Evolutionary conservation across 192 early-diverging fungal genomes (phyloP), one percentile per base, ranked within the genome.

Genomic region (Backusella westeae): DNA sequence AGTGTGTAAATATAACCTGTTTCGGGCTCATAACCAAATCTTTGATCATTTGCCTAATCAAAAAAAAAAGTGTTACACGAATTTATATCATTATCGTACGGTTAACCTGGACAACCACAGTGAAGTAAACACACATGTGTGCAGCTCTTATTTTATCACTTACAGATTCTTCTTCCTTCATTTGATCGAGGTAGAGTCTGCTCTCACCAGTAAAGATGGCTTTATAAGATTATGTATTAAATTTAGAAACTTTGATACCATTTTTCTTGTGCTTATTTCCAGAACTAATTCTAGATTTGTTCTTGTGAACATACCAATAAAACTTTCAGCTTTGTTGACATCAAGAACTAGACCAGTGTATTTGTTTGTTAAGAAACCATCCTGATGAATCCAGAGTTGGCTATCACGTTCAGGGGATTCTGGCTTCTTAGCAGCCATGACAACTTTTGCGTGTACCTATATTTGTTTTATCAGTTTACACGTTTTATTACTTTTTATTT

Each of bases 291-390:
- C 56, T 6, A 72, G 15, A 73, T 12, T 34, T 42, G 41, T 41
- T 38, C 14, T 34, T 39, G 36, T 19, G 34, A 34, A 39, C 65
- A 71, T 79, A 79, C 80, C 75, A 34, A 39, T 70, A 70, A 81
- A 76, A 26, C 53, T 77, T 14, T 53, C 71, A n/a, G 80, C 75
- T 29, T 67, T 39, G 41, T 77, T 71, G 10, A 81, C 39, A 34
- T 81, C 80, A 10, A 81, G 66, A 9, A 81, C 80, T n/a, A 77
- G 67, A 34, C 73, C 80, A 5, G 80, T 63, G 6, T 23, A 42
- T 34, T 78, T 77, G 77, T 81, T 81, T 26, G 73, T 81, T 68
- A 81, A 75, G 44, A 77, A 81, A 39, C 75, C 79, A 72, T 80
- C 38, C 34, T 77, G 76, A 21, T 81, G 71, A 21, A 74, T 77